Conservation (phyloP, 345 rosid species). For the Rhizophora mangle region DNA sequence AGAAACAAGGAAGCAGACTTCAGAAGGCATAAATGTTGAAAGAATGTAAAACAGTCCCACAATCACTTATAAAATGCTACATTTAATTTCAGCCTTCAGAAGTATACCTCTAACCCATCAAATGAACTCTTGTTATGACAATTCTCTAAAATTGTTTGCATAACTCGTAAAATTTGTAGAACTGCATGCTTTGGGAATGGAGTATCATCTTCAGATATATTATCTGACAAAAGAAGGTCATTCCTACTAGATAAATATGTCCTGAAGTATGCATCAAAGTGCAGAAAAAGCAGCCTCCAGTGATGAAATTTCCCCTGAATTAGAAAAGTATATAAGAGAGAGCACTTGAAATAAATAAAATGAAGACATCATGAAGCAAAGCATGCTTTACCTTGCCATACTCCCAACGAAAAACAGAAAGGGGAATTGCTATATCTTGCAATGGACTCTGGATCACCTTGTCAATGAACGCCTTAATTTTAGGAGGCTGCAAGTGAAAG, state of each 20-base stretch:
- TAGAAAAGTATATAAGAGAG: constrained; percentile 25
- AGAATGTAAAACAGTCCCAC: too few species aligned
- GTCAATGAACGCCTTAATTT: constrained; percentile 79
- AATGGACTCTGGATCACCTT: constrained; percentile 96
- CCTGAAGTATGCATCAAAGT: constrained; percentile 89
- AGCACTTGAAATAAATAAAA: background rate
- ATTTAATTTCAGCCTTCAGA: too few species aligned
- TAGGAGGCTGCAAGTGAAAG: constrained; percentile 63
- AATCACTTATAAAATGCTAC: too few species aligned
- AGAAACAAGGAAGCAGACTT: too few species aligned
- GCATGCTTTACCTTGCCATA: constrained; percentile 60
- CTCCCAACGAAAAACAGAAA: constrained; percentile 92
- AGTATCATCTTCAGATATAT: constrained; percentile 57
- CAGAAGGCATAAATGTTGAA: too few species aligned
- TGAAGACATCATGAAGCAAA: background rate
- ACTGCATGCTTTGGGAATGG: constrained; percentile 81
- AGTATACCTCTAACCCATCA: constrained; percentile 85
- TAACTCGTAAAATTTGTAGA: constrained; percentile 79
- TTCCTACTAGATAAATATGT: constrained; percentile 71
- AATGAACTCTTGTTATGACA: constrained; percentile 86
- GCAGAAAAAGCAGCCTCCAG: constrained; percentile 91
- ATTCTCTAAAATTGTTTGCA: constrained; percentile 87
- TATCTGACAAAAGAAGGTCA: constrained; percentile 75
- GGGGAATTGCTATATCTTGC: constrained; percentile 95
- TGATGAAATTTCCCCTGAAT: constrained; percentile 95